A percentile compares a stretch with the other conserved stretches of the same genome.
Conservation (phyloP, 2,329 filamentous ascomycete genomes). For the Epichloe baconii region DNA sequence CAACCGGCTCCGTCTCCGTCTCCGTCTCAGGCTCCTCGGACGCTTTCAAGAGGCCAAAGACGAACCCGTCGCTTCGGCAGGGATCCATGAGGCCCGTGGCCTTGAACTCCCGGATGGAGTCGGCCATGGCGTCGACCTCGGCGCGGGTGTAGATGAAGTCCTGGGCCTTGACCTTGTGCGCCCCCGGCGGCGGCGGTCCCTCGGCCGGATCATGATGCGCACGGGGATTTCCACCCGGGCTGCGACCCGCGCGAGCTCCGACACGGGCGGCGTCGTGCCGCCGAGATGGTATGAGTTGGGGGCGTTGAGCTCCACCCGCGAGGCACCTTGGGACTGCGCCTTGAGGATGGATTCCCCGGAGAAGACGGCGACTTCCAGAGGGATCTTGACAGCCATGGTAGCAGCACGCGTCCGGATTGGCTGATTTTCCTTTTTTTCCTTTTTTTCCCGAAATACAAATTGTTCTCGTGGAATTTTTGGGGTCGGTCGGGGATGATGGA, state of each 20-base stretch:
- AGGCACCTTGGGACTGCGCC: slow-evolving; percentile 30
- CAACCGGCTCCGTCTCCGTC: too few relatives aligned
- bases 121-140: slow-evolving; percentile 32
- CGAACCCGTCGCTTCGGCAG: slow-evolving; percentile 39
- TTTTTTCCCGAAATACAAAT: background rate
- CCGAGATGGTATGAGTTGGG: slow-evolving; percentile 35
- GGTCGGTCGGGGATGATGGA: too few relatives aligned
- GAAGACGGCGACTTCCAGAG: slow-evolving; percentile 43
- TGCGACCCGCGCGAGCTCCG: slow-evolving; percentile 23
- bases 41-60: slow-evolving; percentile 34
- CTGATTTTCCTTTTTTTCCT: background rate
- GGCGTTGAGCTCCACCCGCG: slow-evolving; percentile 41
- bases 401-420: too few relatives aligned
- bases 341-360: slow-evolving; percentile 25
- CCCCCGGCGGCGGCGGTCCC: slow-evolving; percentile 10
- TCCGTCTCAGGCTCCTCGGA: too few relatives aligned
- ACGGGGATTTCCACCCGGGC: slow-evolving; percentile 24
- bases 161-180: slow-evolving; percentile 3
- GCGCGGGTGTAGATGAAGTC: slow-evolving; percentile 37
- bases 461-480: too few relatives aligned
- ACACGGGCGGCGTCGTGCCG: slow-evolving; percentile 35
- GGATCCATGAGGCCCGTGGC: slow-evolving; percentile 23
- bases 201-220: slow-evolving; percentile 43
- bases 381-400: slow-evolving; percentile 8
- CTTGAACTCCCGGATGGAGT: slow-evolving; percentile 25